A percentile compares a stretch with the other conserved stretches of the same genome.
phyloP scores from a whole-genome alignment of 2,329 filamentous ascomycete species.

The Fusarium marasasianum region DNA sequence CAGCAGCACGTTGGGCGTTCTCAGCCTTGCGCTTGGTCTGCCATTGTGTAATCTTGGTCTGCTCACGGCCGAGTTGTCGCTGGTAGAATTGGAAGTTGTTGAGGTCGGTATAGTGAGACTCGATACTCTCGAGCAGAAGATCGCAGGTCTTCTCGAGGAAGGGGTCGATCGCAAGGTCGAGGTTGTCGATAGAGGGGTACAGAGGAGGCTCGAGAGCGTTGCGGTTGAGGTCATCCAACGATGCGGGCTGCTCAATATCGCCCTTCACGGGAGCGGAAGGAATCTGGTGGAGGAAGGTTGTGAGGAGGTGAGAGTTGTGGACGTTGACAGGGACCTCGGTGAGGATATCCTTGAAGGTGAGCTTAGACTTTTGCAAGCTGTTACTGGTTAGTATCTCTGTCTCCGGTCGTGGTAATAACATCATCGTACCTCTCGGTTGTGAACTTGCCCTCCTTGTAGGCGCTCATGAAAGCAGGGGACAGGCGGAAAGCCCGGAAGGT shows the following conservation, averaged over 20 bases:
- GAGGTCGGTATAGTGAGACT: constrained; percentile 97
- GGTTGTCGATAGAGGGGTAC: constrained; percentile 86
- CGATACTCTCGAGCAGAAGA: constrained; percentile 93
- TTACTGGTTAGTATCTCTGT: constrained; percentile 20
- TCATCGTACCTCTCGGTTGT: constrained; percentile 85
- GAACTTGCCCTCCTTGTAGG: constrained; percentile 98
- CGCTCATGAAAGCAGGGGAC: constrained; percentile 85
- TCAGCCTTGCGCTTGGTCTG: constrained; percentile 96
- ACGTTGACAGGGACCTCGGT: constrained; percentile 88
- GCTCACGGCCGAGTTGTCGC: constrained; percentile 90
- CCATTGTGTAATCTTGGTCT: constrained; percentile 96
- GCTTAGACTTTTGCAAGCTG: constrained; percentile 92
- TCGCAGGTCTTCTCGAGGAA: constrained; percentile 99
- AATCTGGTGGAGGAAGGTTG: constrained; percentile 92
- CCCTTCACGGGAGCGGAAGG: constrained; percentile 70
- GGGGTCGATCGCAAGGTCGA: constrained; percentile 94
- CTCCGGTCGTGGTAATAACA: background rate
- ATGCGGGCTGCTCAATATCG: constrained; percentile 79
- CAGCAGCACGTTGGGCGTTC: constrained; percentile 83
- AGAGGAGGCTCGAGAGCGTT: constrained; percentile 72
- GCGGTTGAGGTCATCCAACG: constrained; percentile 79
- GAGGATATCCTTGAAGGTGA: constrained; percentile 93
- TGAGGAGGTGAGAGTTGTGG: constrained; percentile 98
- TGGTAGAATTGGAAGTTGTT: constrained; percentile 99
- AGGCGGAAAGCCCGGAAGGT: constrained; percentile 92